Conservation (phyloP, 495 filamentous ascomycete genomes). For the Lentithecium fluviatile region DNA sequence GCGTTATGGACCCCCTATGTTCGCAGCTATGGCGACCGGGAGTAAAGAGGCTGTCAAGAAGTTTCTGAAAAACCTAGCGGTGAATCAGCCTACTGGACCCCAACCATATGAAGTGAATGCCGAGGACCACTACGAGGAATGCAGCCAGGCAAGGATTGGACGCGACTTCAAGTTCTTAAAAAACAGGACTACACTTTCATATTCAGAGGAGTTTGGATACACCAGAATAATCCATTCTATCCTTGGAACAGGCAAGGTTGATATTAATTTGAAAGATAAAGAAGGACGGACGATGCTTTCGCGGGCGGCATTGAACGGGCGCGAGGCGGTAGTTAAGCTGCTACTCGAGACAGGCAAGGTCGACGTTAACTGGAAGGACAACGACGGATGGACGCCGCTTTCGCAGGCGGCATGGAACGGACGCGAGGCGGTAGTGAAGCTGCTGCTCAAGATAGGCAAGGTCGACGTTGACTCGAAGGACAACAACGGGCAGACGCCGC, state of each 20-base stretch:
- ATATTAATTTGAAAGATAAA: too few species aligned
- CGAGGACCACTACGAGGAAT: neutral
- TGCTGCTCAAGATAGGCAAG: too few species aligned
- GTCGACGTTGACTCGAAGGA: neutral
- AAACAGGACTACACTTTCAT: neutral
- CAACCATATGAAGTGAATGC: neutral
- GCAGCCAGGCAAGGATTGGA: neutral
- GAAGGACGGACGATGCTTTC: too few species aligned
- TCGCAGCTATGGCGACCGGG: slow-evolving; percentile 1
- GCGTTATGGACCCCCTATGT: slow-evolving; percentile 1
- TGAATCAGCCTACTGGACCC: neutral
- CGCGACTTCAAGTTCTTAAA: too few species aligned
- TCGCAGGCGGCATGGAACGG: too few species aligned
- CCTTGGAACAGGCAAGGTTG: too few species aligned
- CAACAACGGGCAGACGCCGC: neutral
- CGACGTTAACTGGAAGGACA: neutral
- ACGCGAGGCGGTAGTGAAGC: neutral
- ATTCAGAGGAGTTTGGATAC: neutral
- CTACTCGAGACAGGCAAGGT: neutral
- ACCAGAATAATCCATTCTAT: neutral
- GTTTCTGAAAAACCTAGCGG: neutral
- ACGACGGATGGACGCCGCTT: neutral
- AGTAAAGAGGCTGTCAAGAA: neutral
- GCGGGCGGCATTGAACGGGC: too few species aligned
- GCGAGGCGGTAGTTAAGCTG: too few species aligned